These are phyloP conservation scores for Lumnitzera racemosa DNA, from an alignment of 345 rosid species.

Conservation along the genomic window DNA sequence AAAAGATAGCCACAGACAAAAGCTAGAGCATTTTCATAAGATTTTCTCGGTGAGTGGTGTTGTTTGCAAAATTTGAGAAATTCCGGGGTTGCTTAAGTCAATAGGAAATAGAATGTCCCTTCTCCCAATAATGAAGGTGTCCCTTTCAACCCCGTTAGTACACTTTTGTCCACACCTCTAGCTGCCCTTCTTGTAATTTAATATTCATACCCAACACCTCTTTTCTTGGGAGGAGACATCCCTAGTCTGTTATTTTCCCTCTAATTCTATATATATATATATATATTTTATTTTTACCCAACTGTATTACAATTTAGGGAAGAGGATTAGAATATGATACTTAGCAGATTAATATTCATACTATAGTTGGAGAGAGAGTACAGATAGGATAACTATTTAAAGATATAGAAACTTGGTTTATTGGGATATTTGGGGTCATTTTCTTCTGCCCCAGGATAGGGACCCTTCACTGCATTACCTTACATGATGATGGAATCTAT, in stretches of 20 bases:
- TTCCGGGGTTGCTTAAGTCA: constrained; percentile 15
- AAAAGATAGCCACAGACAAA: no score
- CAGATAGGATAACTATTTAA: no score
- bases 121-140: constrained; percentile 13
- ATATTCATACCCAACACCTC: constrained; percentile 4
- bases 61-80: constrained; percentile 15
- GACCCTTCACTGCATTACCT: constrained; percentile 16
- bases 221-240: not conserved
- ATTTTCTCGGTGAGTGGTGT: no score
- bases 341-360: no score
- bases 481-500: constrained; percentile 26
- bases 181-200: constrained; percentile 8
- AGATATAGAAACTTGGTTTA: no score
- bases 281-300: no score
- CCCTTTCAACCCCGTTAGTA: constrained; percentile 19
- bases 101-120: not conserved
- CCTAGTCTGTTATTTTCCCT: no score
- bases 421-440: constrained; percentile 16
- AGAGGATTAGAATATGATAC: no score
- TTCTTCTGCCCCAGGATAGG: constrained; percentile 10
- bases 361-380: no score
- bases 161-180: constrained; percentile 21
- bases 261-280: no score
- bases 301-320: no score
- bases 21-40: no score